Percentiles rank a stretch among this genome's conserved stretches.
phyloP scores from a whole-genome alignment of 2,329 filamentous ascomycete genomes.

The Paecilomyces variotii region DNA sequence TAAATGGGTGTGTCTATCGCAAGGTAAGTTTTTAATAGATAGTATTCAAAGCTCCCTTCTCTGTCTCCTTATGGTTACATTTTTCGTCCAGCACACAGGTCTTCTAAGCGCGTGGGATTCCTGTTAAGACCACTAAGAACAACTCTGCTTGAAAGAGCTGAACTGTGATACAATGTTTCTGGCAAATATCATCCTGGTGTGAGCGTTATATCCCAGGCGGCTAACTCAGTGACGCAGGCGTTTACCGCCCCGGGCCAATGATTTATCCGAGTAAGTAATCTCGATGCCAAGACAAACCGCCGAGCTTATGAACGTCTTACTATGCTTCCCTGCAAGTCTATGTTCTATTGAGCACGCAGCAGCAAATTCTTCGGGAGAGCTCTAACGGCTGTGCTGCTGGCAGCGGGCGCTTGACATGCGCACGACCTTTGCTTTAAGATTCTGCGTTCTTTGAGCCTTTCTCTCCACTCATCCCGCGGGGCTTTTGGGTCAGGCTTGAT shows the following conservation, averaged over 20 bases:
- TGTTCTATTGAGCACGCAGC: neutral
- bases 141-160: neutral
- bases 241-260: neutral
- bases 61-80: neutral
- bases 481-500: conserved; percentile 3
- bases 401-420: neutral
- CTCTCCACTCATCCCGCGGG: neutral
- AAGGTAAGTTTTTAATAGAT: neutral
- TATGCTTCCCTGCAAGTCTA: conserved; percentile 9
- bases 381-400: conserved; percentile 10
- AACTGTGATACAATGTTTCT: neutral
- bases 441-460: neutral
- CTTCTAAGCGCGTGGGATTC: neutral
- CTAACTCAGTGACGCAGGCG: neutral
- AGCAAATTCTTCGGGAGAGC: conserved; percentile 2
- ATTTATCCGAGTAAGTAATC: neutral
- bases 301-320: conserved; percentile 5
- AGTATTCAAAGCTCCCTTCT: neutral
- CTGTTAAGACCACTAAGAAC: neutral
- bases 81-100: neutral
- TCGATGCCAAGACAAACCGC: conserved; percentile 4
- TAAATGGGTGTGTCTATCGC: neutral
- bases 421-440: neutral
- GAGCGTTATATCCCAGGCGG: neutral
- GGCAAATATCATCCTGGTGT: neutral